Conservation (phyloP, 257 asterid genomes). For the Primulina tabacum region DNA sequence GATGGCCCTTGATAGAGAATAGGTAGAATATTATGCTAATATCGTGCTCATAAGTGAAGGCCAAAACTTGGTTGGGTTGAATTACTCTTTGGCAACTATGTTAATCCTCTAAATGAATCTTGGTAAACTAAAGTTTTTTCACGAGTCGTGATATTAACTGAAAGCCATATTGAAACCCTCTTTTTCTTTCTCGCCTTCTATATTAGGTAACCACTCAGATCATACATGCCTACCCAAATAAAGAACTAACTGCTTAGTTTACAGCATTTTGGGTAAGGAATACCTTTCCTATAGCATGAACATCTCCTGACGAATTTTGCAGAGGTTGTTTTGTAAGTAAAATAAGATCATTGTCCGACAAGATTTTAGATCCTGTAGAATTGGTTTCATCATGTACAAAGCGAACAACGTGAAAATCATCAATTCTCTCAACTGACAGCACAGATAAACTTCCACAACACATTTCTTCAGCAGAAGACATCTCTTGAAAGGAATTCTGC, state of each 20-base stretch:
- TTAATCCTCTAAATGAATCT: slow-evolving; percentile 12
- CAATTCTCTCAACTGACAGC: slow-evolving; percentile 84
- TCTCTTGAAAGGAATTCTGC: slow-evolving; percentile 83
- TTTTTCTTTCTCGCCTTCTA: slow-evolving; percentile 4
- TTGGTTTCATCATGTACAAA: slow-evolving; percentile 68
- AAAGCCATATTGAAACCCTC: background rate
- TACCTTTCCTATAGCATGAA: slow-evolving; percentile 94
- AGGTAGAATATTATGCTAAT: background rate
- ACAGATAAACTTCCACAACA: slow-evolving; percentile 75
- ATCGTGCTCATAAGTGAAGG: background rate
- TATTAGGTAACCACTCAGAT: slow-evolving; percentile 19
- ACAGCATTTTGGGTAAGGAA: slow-evolving; percentile 17
- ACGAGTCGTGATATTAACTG: slow-evolving; percentile 5
- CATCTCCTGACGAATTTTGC: slow-evolving; percentile 46
- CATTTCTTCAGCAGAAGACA: slow-evolving; percentile 60
- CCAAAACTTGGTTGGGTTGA: background rate
- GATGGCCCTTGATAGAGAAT: slow-evolving; percentile 12
- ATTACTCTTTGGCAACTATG: slow-evolving; percentile 16
- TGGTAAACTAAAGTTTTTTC: background rate
- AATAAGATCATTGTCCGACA: slow-evolving; percentile 80
- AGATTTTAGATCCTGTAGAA: slow-evolving; percentile 52
- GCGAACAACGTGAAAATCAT: slow-evolving; percentile 90
- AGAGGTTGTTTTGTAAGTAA: slow-evolving; percentile 76
- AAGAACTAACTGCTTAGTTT: slow-evolving; percentile 19
- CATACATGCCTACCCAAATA: slow-evolving; percentile 25